Conservation (phyloP, 331 rosid genomes). For the Rosa hybrid region DNA sequence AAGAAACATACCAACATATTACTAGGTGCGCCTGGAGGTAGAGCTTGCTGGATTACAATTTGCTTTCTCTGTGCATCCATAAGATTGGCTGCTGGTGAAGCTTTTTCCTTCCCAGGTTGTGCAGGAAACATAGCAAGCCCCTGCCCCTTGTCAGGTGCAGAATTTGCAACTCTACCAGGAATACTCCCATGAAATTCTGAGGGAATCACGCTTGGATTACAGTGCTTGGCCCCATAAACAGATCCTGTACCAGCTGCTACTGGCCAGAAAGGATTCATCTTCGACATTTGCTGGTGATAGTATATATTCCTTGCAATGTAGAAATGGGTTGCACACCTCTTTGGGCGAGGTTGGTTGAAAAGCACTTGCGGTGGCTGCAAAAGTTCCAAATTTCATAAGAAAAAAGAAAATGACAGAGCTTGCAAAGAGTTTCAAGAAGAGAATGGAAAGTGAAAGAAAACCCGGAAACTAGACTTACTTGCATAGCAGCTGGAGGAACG, state of each 20-base stretch:
- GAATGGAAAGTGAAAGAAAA: not conserved
- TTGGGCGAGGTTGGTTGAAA: slow-evolving; percentile 78
- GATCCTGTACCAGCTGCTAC: slow-evolving; percentile 84
- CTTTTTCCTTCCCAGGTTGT: slow-evolving; percentile 70
- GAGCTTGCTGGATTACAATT: slow-evolving; percentile 71
- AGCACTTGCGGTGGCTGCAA: slow-evolving; percentile 71
- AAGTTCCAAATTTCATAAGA: slow-evolving; percentile 2
- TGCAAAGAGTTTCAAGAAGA: not conserved
- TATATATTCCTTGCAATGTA: slow-evolving; percentile 75
- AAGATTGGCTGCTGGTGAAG: slow-evolving; percentile 48
- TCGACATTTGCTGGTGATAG: slow-evolving; percentile 76
- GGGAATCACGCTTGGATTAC: slow-evolving; percentile 57
- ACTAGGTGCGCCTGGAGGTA: slow-evolving; percentile 83
- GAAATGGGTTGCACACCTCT: slow-evolving; percentile 90
- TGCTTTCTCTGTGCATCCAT: slow-evolving; percentile 76
- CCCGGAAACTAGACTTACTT: slow-evolving; percentile 33
- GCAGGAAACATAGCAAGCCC: slow-evolving; percentile 56
- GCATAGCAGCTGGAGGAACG: slow-evolving; percentile 73
- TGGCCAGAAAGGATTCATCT: slow-evolving; percentile 92
- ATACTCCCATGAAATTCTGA: slow-evolving; percentile 61
- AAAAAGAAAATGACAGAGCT: not conserved
- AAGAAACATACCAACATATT: slow-evolving; percentile 64
- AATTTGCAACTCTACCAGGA: slow-evolving; percentile 43
- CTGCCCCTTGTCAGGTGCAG: slow-evolving; percentile 77
- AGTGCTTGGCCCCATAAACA: slow-evolving; percentile 69